Conservation (phyloP, 352 stramenopile genomes). For the Thalassiosira hispida region DNA sequence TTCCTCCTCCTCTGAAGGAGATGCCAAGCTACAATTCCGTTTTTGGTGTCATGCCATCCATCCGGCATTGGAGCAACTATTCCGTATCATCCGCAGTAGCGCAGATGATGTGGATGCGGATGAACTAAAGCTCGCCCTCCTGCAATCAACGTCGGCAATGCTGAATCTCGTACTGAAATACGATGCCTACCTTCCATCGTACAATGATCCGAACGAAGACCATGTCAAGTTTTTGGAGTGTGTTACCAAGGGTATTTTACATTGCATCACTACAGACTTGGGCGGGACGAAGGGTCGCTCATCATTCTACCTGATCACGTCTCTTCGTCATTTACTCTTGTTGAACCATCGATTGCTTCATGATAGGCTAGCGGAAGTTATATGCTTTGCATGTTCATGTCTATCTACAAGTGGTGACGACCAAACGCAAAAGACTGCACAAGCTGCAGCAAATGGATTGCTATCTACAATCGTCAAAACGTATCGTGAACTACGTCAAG, state of each 20-base stretch:
- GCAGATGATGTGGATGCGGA: not conserved
- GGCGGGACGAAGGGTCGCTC: not conserved
- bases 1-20: constrained; percentile 11
- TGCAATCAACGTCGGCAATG: constrained; percentile 45
- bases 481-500: constrained; percentile 70
- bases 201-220: constrained; percentile 53
- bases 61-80: constrained; percentile 27
- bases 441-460: constrained; percentile 33
- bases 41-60: constrained; percentile 41
- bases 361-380: constrained; percentile 40
- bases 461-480: constrained; percentile 60
- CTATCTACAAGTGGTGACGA: not conserved
- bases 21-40: constrained; percentile 31
- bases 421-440: not conserved
- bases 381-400: constrained; percentile 36
- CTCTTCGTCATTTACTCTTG: constrained; percentile 28
- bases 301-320: constrained; percentile 20
- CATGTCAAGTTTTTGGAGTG: constrained; percentile 46
- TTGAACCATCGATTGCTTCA: constrained; percentile 78
- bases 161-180: constrained; percentile 56
- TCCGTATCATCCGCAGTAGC: not conserved
- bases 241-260: constrained; percentile 37
- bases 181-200: constrained; percentile 76
- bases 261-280: constrained; percentile 2
- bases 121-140: constrained; percentile 3